Base-by-base conservation (phyloP, 2,329 filamentous ascomycete genomes). In the Aquanectria penicillioides region DNA sequence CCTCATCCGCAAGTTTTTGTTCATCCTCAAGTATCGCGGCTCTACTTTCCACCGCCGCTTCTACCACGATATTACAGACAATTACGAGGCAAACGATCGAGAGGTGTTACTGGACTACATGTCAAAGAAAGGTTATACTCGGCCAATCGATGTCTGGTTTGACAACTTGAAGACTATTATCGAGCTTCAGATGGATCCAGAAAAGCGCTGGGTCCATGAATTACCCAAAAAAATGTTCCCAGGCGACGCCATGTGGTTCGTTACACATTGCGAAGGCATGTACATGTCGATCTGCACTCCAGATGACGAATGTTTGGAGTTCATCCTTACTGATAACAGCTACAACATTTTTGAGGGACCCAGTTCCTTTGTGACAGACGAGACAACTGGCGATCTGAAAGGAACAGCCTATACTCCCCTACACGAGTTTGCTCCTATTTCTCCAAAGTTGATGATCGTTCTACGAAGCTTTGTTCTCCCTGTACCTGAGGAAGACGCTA, bases 21-120 rank as follows among this genome's bases (percentile, higher is more conserved):
- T 80, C 58, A 66, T 81, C 13, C 73, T 81, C 65, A 78, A 78
- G 55, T 81, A 80, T 53, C 75, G 79, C 12, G 69, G 69, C 15
- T 67, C 66, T 2, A 59, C 43, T 5, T 77, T 77, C 28, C 69
- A 73, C 59, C 46, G 55, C 13, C 71, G 75, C 2, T 80, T 74
- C 65, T 68, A 74, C 43, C 71, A 76, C 47, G 68, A 77, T 11
- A 66, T 41, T 2, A 33, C 66, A 0, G 71, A 76, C 5, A 64
- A 59, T 2, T 82, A 81, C 59, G 49, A 62, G 5, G 7, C 28
- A 7, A 20, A 54, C 10, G 50, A 54, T 6, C 29, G 25, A 12
- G 41, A 23, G 4, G 2, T 37, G 3, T 15, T 54, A 13, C 15
- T 12, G 6, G 29, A 44, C 3, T 54, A 54, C 23, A 54, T 46